Percentiles rank a stretch among this genome's conserved stretches.
Conservation (phyloP, 441 rosid genomes). For the Gossypium schwendimanii region DNA sequence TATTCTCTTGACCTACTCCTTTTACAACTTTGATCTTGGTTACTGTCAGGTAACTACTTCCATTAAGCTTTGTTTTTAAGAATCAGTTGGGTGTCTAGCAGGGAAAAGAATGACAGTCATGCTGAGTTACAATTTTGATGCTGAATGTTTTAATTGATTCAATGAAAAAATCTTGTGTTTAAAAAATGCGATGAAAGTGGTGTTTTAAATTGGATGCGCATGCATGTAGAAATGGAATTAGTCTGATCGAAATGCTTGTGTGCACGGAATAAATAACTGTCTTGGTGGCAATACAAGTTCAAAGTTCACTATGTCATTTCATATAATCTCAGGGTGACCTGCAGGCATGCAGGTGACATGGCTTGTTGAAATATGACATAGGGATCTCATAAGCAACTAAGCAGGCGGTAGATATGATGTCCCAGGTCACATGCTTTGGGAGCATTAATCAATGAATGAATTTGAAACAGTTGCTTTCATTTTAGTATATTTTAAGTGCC, state of each 20-base stretch:
- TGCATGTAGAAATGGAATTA: not conserved
- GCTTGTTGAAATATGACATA: not conserved
- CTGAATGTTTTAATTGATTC: not conserved
- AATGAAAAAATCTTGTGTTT: not conserved
- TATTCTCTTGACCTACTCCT: slow-evolving; percentile 85
- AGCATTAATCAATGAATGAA: not conserved
- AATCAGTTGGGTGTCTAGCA: slow-evolving; percentile 1
- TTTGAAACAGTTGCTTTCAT: not conserved
- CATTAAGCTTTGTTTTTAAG: not conserved
- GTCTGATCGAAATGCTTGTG: not conserved
- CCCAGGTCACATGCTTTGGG: not conserved
- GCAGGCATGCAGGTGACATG: not conserved
- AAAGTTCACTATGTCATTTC: not conserved
- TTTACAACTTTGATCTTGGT: slow-evolving; percentile 96
- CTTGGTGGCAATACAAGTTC: not conserved
- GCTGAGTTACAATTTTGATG: not conserved
- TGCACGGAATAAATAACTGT: not conserved
- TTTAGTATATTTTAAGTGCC: not conserved
- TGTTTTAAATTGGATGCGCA: not conserved
- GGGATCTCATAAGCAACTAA: not conserved
- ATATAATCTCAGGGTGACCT: not conserved
- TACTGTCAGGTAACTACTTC: slow-evolving; percentile 80
- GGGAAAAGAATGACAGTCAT: not conserved
- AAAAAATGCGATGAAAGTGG: not conserved
- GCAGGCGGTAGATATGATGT: not conserved